Percentiles rank a stretch among this genome's conserved stretches.
These are phyloP conservation scores for Apiotrichum laibachii DNA, from an alignment of 1,284 basidiomycete species.

Conservation along the genomic window DNA sequence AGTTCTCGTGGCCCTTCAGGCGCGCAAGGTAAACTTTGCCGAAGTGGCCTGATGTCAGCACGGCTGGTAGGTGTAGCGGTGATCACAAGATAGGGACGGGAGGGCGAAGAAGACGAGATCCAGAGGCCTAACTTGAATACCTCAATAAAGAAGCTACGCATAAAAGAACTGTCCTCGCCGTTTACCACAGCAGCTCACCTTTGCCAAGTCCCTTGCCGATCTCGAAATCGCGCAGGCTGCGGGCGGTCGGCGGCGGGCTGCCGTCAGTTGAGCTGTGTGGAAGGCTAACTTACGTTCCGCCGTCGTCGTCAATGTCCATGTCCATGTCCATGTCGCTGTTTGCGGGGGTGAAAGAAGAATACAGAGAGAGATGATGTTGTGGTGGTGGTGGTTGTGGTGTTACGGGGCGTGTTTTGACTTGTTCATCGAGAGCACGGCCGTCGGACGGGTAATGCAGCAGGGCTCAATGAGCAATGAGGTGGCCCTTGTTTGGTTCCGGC, in stretches of 20 bases:
- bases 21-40: constrained; percentile 97
- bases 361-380: neutral
- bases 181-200: constrained; percentile 60
- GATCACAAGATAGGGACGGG: neutral
- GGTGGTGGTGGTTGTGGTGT: neutral
- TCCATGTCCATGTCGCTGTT: neutral
- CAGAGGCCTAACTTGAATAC: neutral
- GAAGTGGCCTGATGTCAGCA: constrained; percentile 55
- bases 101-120: neutral
- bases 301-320: constrained; percentile 6
- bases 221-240: constrained; percentile 62
- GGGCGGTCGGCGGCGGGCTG: neutral
- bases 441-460: neutral
- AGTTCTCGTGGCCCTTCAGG: constrained; percentile 64
- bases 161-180: neutral
- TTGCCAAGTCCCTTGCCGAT: constrained; percentile 93
- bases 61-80: neutral
- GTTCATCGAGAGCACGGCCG: neutral
- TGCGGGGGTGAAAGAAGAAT: neutral
- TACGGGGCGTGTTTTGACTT: too few relatives aligned
- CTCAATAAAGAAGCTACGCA: too few relatives aligned
- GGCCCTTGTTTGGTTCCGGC: neutral
- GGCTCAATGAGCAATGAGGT: neutral
- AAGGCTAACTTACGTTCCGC: neutral
- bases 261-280: neutral